Evolutionary conservation across 2,329 filamentous ascomycete species (phyloP), one percentile per base, ranked within the genome.

Genomic region (Botrytis elliptica): DNA sequence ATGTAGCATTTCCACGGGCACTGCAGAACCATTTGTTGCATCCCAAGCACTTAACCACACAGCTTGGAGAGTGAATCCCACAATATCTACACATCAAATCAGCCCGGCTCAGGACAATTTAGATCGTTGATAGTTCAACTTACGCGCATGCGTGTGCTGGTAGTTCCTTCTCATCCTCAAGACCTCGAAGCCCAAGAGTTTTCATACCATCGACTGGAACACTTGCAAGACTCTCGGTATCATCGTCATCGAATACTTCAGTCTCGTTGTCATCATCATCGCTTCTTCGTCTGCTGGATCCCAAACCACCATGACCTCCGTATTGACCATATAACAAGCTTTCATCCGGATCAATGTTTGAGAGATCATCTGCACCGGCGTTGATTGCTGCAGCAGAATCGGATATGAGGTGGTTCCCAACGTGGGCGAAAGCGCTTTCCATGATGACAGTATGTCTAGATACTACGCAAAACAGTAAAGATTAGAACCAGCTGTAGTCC

Each of bases 11-110:
- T 78, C 96, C 95, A 80, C 95, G 93, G 75, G 95, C 95, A 83
- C 95, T 98, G 85, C 96, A 99, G 83, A 99, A 99, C 96, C 96
- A 99, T 82, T 98, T 99, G 85, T 90, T 95, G 86, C 96, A 99
- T 75, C 91, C 89, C 75, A 99, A 87, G 81, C 96, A 99, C 85
- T 98, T 98, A 79, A 99, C 96, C 73, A 99, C 97, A 77, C 93
- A 96, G 81, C 92, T 92, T 3, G 96, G 92, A 74, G 97, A 97
- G 85, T 99, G 96, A 77, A 99, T 99, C 74, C 96, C 96, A 82
- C 96, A 99, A 83, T 98, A 98, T 57, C 94, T 96, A 75, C 70
- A 72, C 71, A 63, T 75, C 65, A 74, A 76, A 82, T 79, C 81
- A 81, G 73, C 74, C 57, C 67, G 25, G 25, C 29, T 60, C n/a